Evolutionary conservation across 1,284 basidiomycete genomes (phyloP).

Genomic region (Cryptococcus sp.): DNA sequence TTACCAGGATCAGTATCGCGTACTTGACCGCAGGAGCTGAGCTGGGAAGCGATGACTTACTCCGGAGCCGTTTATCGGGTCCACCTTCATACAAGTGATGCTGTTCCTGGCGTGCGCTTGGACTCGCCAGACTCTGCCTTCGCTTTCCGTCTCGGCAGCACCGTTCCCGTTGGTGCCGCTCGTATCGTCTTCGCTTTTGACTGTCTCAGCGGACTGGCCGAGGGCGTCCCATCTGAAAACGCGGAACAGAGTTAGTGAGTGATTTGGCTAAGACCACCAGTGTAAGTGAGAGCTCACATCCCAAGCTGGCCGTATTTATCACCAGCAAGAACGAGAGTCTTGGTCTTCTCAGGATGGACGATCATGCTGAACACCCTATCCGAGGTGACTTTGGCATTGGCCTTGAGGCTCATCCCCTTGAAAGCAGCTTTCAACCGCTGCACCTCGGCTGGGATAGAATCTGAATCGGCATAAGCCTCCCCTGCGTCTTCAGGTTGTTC

Average conservation of each 20-base stretch:
- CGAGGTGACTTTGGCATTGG: slow-evolving; percentile 50
- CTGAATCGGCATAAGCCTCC: slow-evolving; percentile 30
- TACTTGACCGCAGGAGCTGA: background rate
- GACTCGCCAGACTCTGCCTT: slow-evolving; percentile 51
- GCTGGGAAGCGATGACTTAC: slow-evolving; percentile 32
- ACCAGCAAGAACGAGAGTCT: slow-evolving; percentile 55
- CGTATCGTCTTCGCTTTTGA: slow-evolving; percentile 37
- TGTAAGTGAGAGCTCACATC: slow-evolving; percentile 42
- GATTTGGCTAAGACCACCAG: no score
- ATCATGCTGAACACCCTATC: slow-evolving; percentile 55
- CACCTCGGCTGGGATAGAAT: slow-evolving; percentile 26
- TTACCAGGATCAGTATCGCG: background rate
- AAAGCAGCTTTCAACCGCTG: slow-evolving; percentile 37
- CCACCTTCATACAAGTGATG: slow-evolving; percentile 52
- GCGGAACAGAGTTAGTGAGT: background rate
- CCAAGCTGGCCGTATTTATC: slow-evolving; percentile 55
- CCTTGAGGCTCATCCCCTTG: slow-evolving; percentile 41
- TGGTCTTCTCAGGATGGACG: slow-evolving; percentile 53
- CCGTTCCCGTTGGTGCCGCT: slow-evolving; percentile 12
- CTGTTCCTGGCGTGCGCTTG: slow-evolving; percentile 51
- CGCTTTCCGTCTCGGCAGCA: slow-evolving; percentile 30
- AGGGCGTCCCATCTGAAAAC: slow-evolving; percentile 45
- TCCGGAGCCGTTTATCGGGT: slow-evolving; percentile 46
- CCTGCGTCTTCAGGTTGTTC: background rate
- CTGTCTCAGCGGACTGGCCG: slow-evolving; percentile 25